Percentiles rank a stretch among this genome's conserved stretches.
Conservation (phyloP, 2,329 filamentous ascomycete genomes). For the Microcera coccophila region DNA sequence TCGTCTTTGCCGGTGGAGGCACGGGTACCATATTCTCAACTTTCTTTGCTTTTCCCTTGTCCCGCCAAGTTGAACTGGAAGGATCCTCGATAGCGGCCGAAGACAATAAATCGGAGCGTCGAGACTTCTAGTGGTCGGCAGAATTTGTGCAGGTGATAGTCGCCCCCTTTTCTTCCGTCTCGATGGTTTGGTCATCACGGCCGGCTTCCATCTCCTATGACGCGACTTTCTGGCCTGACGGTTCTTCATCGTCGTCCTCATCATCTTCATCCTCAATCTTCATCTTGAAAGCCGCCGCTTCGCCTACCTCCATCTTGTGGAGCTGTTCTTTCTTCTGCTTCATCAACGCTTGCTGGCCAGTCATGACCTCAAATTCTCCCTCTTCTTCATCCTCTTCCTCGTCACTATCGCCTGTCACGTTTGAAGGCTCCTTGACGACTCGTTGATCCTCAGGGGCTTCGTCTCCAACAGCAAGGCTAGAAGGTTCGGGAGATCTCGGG, state of each 20-base stretch:
- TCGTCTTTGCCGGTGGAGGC: too few relatives aligned
- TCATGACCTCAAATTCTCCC: slow-evolving; percentile 44
- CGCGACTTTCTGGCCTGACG: slow-evolving; percentile 23
- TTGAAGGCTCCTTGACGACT: slow-evolving; percentile 26
- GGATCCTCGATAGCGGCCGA: too few relatives aligned
- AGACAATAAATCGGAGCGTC: too few relatives aligned
- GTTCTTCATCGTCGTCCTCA: slow-evolving; percentile 33
- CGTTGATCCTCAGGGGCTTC: slow-evolving; percentile 18
- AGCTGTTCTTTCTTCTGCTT: slow-evolving; percentile 48
- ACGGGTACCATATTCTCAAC: too few relatives aligned
- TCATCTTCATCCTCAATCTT: slow-evolving; percentile 38
- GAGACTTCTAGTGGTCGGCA: not conserved
- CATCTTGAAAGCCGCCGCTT: slow-evolving; percentile 49
- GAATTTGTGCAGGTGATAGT: not conserved
- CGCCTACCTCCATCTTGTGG: slow-evolving; percentile 58
- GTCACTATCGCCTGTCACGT: slow-evolving; percentile 39
- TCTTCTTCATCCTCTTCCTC: slow-evolving; percentile 39
- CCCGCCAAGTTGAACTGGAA: too few relatives aligned
- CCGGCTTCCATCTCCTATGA: slow-evolving; percentile 30
- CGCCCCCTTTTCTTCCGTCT: not conserved
- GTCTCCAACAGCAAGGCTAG: slow-evolving; percentile 5
- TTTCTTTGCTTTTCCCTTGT: too few relatives aligned
- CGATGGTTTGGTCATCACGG: not conserved
- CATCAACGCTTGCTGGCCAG: slow-evolving; percentile 41
- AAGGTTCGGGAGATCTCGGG: slow-evolving; percentile 15